Evolutionary conservation across 163 green algal species (phyloP), one percentile per base, ranked within the genome.

Genomic region (Chloromonas sp.): DNA sequence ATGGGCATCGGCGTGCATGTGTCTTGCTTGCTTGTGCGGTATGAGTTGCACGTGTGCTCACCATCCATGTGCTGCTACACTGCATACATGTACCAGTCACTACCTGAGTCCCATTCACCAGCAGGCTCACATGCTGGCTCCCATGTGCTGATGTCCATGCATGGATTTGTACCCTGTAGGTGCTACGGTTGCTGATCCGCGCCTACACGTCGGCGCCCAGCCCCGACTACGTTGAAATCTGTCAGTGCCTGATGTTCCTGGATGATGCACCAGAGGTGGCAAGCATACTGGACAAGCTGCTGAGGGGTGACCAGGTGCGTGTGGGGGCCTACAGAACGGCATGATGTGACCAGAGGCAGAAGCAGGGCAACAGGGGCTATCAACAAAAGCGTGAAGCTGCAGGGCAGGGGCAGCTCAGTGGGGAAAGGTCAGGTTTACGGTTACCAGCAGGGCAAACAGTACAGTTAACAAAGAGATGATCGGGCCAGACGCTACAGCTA

Each of bases 241-340:
- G 94, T 89, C 94, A 97, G 87, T 98, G 95, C 91, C 93, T 99
- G 14, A 97, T 97, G 92, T 95, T 98, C 84, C 92, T 99, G 84
- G 95, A 98, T 70, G 95, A 99, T 61, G 79, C 93, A 0, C 82
- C 88, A 0, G 92, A 94, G 85, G 95, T 99, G 76, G 96, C 97
- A 0, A 87, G 87, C 14, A 96, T 99, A 14, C 91, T 99, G 57
- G 85, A 92, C 60, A 89, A 88, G 57, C 93, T 99, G 74, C 87
- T 98, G 60, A 84, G 91, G 81, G 93, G 91, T 60, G 83, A 58
- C 58, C 81, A 93, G 92, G 94, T 94, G 79, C 78, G 81, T 36
- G 77, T n/a, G 8, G 78, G 3, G 60, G 82, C 81, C 57, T 36
- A 36, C 36, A 14, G 1, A 80, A 60, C 61, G 15, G 0, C 2